Base-by-base conservation (phyloP, 768 basidiomycete genomes). In the Cubamyces lactineus region DNA sequence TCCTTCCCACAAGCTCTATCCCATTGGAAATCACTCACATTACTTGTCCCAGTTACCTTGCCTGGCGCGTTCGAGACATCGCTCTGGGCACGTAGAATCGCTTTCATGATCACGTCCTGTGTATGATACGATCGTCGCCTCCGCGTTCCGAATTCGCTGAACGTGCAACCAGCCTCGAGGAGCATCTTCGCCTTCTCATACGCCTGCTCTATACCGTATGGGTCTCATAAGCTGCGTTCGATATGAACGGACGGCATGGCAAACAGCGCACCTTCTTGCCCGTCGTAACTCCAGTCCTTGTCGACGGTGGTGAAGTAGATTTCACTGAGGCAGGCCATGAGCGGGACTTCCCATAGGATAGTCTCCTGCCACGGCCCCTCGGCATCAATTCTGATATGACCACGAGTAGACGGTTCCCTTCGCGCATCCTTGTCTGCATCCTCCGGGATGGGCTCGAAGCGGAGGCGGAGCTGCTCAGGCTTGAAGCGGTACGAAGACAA, bases 341-440 rank as follows among this genome's bases (percentile, higher is more conserved):
- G 77, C 1, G 94, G 96, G 1, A 98, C 94, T 76, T 98, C 97
- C 87, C 96, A 99, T 26, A 97, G 77, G 60, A 98, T 96, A 7
- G 91, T 83, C 66, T 95, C 92, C 0, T 76, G 75, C 94, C 94
- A 96, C 5, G 80, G 81, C 7, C 93, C 95, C 28, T 69, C 69
- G 5, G 85, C 83, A 63, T 87, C 85, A 55, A 99, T 89, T 67
- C 92, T 85, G 39, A 96, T 75, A 13, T 64, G 46, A 0, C 66
- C 66, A 6, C 63, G 43, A 23, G 58, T 49, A 7, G 28, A 17
- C n/a, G 21, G 34, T 19, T 60, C 58, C 13, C 41, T 57, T 24
- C 23, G 51, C 49, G 67, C 66, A 55, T 67, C 72, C 53, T 59
- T 51, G 6, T 58, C 62, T 30, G 24, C 53, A 41, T 86, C 82